Conservation (phyloP, 2,329 filamentous ascomycete genomes). For the Penicillium glabrum region DNA sequence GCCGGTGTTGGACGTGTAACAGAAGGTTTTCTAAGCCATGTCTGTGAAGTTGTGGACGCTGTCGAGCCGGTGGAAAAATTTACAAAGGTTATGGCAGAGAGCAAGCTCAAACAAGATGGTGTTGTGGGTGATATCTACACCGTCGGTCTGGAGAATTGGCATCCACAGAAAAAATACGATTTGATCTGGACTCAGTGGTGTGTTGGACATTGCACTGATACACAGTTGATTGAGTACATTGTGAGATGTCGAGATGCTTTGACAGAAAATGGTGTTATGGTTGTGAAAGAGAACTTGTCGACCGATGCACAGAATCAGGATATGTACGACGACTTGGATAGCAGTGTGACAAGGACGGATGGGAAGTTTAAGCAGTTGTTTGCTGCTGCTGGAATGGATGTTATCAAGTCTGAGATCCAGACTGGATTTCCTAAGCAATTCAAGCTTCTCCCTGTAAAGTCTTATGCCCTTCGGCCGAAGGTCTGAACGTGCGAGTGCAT, state of each 20-base stretch:
- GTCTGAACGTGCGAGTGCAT: slow-evolving; percentile 4
- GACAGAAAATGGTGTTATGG: slow-evolving; percentile 50
- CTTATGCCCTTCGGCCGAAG: slow-evolving; percentile 69
- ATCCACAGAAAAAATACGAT: slow-evolving; percentile 61
- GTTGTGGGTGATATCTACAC: slow-evolving; percentile 67
- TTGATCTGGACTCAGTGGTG: slow-evolving; percentile 93
- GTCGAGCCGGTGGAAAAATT: slow-evolving; percentile 86
- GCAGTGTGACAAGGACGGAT: slow-evolving; percentile 75
- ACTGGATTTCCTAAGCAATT: slow-evolving; percentile 64
- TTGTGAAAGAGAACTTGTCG: slow-evolving; percentile 79
- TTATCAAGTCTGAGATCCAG: slow-evolving; percentile 73
- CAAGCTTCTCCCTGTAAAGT: slow-evolving; percentile 69
- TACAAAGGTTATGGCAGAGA: slow-evolving; percentile 58
- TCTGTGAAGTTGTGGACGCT: slow-evolving; percentile 73
- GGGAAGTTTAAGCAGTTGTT: slow-evolving; percentile 71
- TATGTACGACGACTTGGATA: slow-evolving; percentile 73
- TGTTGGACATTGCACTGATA: slow-evolving; percentile 75
- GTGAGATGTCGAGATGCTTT: slow-evolving; percentile 57
- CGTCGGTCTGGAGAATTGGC: slow-evolving; percentile 73
- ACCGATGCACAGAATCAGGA: slow-evolving; percentile 57
- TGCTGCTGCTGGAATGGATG: slow-evolving; percentile 62
- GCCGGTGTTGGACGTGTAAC: slow-evolving; percentile 82
- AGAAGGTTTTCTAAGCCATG: slow-evolving; percentile 68
- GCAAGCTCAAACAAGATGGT: slow-evolving; percentile 39
- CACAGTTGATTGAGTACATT: slow-evolving; percentile 68